Evolutionary conservation across 2,329 filamentous ascomycete genomes (phyloP).

Genomic region (Ophiostoma piceae): DNA sequence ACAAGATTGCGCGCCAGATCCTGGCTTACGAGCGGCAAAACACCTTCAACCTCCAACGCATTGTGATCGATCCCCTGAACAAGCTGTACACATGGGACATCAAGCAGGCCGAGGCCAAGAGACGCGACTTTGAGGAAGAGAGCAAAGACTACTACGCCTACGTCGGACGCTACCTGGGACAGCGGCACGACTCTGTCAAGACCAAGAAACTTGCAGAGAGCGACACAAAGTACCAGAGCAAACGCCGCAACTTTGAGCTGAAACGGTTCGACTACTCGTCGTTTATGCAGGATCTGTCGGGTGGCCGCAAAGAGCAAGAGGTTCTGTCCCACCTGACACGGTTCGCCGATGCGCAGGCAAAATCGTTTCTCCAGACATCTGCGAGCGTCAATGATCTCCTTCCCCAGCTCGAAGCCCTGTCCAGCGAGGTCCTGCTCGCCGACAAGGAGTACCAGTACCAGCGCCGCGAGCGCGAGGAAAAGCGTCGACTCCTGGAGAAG

Average conservation of each 20-base stretch:
- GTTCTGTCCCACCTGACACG: slow-evolving; percentile 90
- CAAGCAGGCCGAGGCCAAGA: slow-evolving; percentile 94
- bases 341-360: slow-evolving; percentile 86
- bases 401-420: slow-evolving; percentile 83
- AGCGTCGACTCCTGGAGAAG: slow-evolving; percentile 83
- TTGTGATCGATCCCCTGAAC: slow-evolving; percentile 89
- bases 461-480: slow-evolving; percentile 90
- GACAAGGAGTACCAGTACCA: slow-evolving; percentile 97
- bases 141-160: slow-evolving; percentile 98
- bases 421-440: slow-evolving; percentile 81
- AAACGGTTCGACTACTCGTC: slow-evolving; percentile 98
- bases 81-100: slow-evolving; percentile 94
- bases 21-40: slow-evolving; percentile 81
- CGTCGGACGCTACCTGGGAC: slow-evolving; percentile 90
- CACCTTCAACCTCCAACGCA: slow-evolving; percentile 74
- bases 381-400: slow-evolving; percentile 83
- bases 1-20: slow-evolving; percentile 91
- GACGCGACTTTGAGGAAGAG: slow-evolving; percentile 96
- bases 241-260: slow-evolving; percentile 89
- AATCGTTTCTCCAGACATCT: slow-evolving; percentile 72
- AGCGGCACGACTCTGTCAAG: slow-evolving; percentile 90
- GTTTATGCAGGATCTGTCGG: slow-evolving; percentile 98
- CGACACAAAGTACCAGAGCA: slow-evolving; percentile 92
- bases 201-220: slow-evolving; percentile 95
- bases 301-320: slow-evolving; percentile 96